phyloP scores from a whole-genome alignment of 306 rosid species.

The Vigna unguiculata region DNA sequence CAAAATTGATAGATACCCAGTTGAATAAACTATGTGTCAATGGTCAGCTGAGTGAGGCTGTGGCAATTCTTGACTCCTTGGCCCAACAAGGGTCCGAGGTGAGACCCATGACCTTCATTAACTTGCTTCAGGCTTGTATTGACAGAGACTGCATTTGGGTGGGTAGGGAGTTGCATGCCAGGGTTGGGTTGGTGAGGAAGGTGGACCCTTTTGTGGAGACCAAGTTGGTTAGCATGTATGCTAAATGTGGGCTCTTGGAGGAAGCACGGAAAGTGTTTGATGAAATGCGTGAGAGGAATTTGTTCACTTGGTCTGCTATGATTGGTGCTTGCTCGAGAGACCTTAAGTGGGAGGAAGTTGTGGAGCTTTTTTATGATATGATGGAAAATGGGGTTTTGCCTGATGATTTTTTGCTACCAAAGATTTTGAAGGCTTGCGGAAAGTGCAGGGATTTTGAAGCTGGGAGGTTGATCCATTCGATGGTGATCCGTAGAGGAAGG shows the following conservation, averaged over 20 bases:
- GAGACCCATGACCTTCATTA: conserved; percentile 63
- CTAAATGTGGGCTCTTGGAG: conserved; percentile 70
- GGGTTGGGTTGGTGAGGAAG: conserved; percentile 57
- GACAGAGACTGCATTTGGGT: conserved; percentile 61
- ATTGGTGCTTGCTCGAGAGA: conserved; percentile 80
- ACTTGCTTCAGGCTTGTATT: conserved; percentile 78
- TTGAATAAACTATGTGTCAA: conserved; percentile 64
- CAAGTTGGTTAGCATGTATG: conserved; percentile 87
- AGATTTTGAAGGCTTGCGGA: conserved; percentile 82
- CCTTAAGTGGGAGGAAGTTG: conserved; percentile 71
- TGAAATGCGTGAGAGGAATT: conserved; percentile 77
- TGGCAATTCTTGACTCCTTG: conserved; percentile 64
- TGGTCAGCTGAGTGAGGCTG: conserved; percentile 69
- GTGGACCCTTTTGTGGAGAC: conserved; percentile 81
- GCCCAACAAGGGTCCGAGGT: conserved; percentile 69
- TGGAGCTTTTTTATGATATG: conserved; percentile 72
- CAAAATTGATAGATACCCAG: conserved; percentile 50
- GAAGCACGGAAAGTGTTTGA: conserved; percentile 88
- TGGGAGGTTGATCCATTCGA: conserved; percentile 70
- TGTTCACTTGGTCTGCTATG: conserved; percentile 98
- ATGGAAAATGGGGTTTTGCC: conserved; percentile 70
- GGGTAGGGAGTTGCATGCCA: conserved; percentile 82
- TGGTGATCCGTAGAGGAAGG: conserved; percentile 67
- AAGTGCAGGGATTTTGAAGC: conserved; percentile 63
- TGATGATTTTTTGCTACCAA: conserved; percentile 75